Conservation (phyloP, 768 basidiomycete species). For the Leucosporidium creatinivorum region DNA sequence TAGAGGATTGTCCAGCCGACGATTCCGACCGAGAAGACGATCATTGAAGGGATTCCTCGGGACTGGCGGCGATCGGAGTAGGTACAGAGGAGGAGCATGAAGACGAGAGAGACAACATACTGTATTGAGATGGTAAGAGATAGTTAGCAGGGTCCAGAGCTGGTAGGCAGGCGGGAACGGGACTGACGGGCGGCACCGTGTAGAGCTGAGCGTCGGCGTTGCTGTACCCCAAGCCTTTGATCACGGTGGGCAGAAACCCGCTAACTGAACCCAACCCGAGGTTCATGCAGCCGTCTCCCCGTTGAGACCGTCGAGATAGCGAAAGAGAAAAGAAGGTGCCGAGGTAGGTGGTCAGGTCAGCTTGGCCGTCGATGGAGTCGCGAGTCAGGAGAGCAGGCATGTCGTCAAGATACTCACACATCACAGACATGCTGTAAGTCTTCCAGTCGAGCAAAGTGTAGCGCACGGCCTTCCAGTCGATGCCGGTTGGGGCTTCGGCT, state of each 20-base stretch:
- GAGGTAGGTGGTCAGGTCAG: too few species aligned
- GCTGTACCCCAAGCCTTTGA: conserved; percentile 41
- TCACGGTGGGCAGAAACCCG: conserved; percentile 30
- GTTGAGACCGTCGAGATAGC: too few species aligned
- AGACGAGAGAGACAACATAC: conserved; percentile 44
- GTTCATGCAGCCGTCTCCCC: conserved; percentile 43
- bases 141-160: neutral
- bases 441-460: conserved; percentile 42
- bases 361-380: too few species aligned
- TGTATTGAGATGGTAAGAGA: conserved; percentile 33
- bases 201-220: conserved; percentile 40
- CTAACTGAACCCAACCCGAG: conserved; percentile 21
- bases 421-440: conserved; percentile 36
- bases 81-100: conserved; percentile 32
- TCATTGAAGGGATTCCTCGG: conserved; percentile 35
- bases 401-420: too few species aligned
- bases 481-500: conserved; percentile 33
- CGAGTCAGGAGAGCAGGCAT: too few species aligned
- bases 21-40: conserved; percentile 41
- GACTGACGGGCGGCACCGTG: conserved; percentile 25
- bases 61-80: conserved; percentile 21
- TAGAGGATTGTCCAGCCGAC: conserved; percentile 42
- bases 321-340: too few species aligned
- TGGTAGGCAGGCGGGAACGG: neutral
- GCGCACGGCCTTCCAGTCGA: conserved; percentile 42